Conservation (phyloP, 208 protist genomes). For the Balamuthia mandrillaris region DNA sequence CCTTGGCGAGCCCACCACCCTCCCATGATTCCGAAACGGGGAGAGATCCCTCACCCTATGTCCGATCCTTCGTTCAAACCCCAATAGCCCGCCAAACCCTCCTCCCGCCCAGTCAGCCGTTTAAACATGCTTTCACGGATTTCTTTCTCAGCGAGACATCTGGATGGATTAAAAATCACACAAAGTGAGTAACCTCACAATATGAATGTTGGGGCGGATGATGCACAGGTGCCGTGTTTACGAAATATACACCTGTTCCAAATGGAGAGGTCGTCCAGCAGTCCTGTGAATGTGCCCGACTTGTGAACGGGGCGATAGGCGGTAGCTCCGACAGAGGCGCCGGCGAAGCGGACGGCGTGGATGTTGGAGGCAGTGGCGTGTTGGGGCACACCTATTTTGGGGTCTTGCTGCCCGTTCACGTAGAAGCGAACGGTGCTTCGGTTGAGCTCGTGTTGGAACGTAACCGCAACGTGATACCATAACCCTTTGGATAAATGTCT, state of each 20-base stretch:
- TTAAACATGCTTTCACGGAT: neutral
- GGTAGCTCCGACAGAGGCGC: neutral
- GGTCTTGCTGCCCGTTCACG: neutral
- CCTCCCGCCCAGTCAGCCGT: neutral
- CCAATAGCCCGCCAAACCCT: constrained; percentile 27
- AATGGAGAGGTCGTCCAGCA: constrained; percentile 19
- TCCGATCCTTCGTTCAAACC: constrained; percentile 4
- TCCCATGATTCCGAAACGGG: neutral
- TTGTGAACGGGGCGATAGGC: neutral
- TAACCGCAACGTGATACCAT: constrained; percentile 27
- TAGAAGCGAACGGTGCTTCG: constrained; percentile 16
- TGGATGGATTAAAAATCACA: too few species aligned
- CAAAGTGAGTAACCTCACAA: too few species aligned
- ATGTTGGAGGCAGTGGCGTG: neutral
- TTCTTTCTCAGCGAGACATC: too few species aligned
- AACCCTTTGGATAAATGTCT: neutral
- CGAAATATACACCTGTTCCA: too few species aligned
- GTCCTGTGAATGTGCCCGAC: neutral
- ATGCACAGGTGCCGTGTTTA: neutral
- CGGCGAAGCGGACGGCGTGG: neutral
- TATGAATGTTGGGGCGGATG: too few species aligned
- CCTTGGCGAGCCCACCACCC: neutral
- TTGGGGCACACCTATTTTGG: too few species aligned
- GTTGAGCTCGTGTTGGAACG: neutral
- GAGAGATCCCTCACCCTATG: neutral